phyloP scores from a whole-genome alignment of 2,329 filamentous ascomycete species.

The Chrysoporthe deuterocubensis region DNA sequence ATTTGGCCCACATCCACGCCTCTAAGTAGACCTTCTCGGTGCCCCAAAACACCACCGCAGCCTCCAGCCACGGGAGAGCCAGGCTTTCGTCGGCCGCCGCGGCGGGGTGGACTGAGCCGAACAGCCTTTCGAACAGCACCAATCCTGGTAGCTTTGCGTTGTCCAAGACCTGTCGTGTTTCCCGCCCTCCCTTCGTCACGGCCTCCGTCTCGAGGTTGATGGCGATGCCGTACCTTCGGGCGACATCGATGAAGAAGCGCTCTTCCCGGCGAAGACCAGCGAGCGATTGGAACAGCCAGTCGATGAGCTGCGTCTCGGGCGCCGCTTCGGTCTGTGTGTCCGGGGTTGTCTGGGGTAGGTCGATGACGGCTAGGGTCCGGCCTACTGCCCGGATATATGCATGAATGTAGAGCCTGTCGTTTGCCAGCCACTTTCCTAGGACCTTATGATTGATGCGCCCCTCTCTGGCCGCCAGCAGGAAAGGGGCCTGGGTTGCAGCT shows the following conservation, averaged over 20 bases:
- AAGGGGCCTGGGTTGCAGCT: conserved; percentile 66
- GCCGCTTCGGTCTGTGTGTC: conserved; percentile 30
- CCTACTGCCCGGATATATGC: conserved; percentile 71
- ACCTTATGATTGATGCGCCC: conserved; percentile 61
- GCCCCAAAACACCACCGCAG: conserved; percentile 75
- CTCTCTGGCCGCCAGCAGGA: conserved; percentile 67
- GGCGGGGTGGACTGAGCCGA: conserved; percentile 55
- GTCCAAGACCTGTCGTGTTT: conserved; percentile 30
- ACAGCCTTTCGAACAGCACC: conserved; percentile 49
- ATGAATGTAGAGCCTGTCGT: conserved; percentile 73
- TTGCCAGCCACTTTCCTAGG: conserved; percentile 70
- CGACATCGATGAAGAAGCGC: conserved; percentile 68
- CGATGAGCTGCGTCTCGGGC: conserved; percentile 60
- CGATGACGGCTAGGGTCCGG: conserved; percentile 64
- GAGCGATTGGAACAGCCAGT: conserved; percentile 66
- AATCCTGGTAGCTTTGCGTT: conserved; percentile 46
- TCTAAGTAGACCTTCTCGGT: conserved; percentile 69
- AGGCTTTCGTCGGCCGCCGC: conserved; percentile 38
- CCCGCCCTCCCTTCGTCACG: conserved; percentile 21
- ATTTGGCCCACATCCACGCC: conserved; percentile 59
- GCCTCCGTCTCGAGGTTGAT: conserved; percentile 42
- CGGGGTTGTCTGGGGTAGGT: conserved; percentile 48
- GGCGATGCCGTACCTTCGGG: conserved; percentile 61
- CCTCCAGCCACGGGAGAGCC: conserved; percentile 62
- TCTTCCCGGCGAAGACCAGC: conserved; percentile 71